Base-by-base conservation (phyloP, 2,329 filamentous ascomycete species). In the Fusarium pseudograminearum region DNA sequence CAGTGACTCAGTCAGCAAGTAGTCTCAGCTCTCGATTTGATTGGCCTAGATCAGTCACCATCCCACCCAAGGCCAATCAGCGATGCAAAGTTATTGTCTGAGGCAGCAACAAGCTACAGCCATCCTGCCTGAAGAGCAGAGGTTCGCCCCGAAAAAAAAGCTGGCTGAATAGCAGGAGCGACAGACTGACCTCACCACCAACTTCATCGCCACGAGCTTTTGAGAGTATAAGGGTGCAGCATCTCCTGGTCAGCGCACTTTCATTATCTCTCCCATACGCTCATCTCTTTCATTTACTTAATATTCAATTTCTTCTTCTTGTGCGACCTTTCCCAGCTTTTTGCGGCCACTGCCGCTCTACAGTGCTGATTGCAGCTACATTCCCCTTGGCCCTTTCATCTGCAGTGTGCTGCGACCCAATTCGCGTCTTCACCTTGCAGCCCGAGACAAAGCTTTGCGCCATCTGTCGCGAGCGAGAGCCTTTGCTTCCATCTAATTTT, bases 41-140 rank as follows among this genome's bases (percentile, higher is more conserved):
- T 80, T 80, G 78, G 78, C 34, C 14, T 8, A 11, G 7, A 53
- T 74, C 74, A 72, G 73, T 76, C 71, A 76, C 69, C 73, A 56
- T 18, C 15, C 36, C 8, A 18, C 4, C 36, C 47, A 8, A 57
- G 48, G 58, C 78, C 78, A 79, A 79, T 79, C 61, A 73, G 71
- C 71, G 66, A 52, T 40, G 34, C 61, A 53, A 71, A 74, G 53
- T 77, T 76, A 44, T 74, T 74, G 77, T 77, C 77, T 79, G 77
- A 79, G 77, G 78, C 77, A 79, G 74, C 77, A 79, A 78, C 69
- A 56, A 73, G 65, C 72, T 65, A 28, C 38, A 44, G 51, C 53
- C 54, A 61, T 44, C 68, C 65, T 54, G 65, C 56, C 51, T 71
- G 58, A 72, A 61, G 54, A 60, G 28, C 52, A 55, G 44, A 68